Conservation (phyloP, 495 filamentous ascomycete species). For the Penicillium malachiteum region DNA sequence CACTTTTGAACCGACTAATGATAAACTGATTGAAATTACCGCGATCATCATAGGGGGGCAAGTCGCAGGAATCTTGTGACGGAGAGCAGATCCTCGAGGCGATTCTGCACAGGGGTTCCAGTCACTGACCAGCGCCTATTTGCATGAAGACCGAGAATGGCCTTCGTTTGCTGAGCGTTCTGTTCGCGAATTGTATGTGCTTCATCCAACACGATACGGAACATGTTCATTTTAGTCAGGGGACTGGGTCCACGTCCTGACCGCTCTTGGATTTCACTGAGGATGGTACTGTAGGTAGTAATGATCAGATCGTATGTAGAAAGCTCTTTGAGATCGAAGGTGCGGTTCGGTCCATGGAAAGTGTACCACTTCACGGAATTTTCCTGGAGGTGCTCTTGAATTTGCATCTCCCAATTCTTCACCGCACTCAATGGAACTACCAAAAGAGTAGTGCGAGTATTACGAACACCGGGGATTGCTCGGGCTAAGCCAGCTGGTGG, state of each 20-base stretch:
- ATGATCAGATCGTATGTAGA: conserved; percentile 78
- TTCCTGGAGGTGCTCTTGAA: conserved; percentile 71
- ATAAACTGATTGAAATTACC: conserved; percentile 74
- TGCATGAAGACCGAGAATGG: conserved; percentile 77
- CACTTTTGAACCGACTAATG: conserved; percentile 71
- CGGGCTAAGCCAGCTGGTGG: conserved; percentile 31
- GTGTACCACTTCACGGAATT: conserved; percentile 65
- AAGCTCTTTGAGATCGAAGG: conserved; percentile 64
- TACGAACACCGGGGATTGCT: conserved; percentile 52
- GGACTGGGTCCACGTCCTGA: conserved; percentile 63
- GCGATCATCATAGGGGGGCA: conserved; percentile 80
- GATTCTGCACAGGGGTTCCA: conserved; percentile 88
- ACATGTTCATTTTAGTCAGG: conserved; percentile 77
- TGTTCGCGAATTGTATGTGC: conserved; percentile 92
- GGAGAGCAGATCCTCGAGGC: conserved; percentile 84
- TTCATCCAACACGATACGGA: conserved; percentile 93
- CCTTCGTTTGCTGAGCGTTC: conserved; percentile 73
- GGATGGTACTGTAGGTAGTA: conserved; percentile 87
- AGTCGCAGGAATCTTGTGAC: conserved; percentile 88
- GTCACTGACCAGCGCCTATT: conserved; percentile 93
- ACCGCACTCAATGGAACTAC: conserved; percentile 88
- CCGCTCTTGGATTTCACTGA: conserved; percentile 68
- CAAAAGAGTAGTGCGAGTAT: conserved; percentile 79
- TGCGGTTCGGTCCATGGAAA: conserved; percentile 79
- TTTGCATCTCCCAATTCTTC: conserved; percentile 89